Evolutionary conservation across 441 rosid genomes (phyloP).

Genomic region (Pelargonium citronellum): DNA sequence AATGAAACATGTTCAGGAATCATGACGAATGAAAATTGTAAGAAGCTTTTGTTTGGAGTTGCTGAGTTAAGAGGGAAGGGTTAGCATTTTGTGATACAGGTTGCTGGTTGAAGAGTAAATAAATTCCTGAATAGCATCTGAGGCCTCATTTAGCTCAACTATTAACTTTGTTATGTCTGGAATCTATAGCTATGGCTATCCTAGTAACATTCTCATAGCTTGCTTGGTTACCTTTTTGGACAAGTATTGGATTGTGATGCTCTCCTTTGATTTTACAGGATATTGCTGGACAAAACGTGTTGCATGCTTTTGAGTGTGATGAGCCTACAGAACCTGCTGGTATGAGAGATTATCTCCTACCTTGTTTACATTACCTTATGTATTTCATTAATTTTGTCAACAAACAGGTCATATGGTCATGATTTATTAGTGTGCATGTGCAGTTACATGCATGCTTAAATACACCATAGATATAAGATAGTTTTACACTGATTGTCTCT

Average conservation of each 20-base stretch:
- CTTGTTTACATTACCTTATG: slow-evolving; percentile 6
- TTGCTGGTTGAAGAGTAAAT: neutral
- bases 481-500: slow-evolving; percentile 11
- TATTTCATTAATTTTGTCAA: slow-evolving; percentile 11
- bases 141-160: neutral
- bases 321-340: slow-evolving; percentile 42
- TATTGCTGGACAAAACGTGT: slow-evolving; percentile 26
- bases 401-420: neutral
- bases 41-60: slow-evolving; percentile 7
- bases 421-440: neutral
- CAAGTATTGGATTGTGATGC: slow-evolving; percentile 10
- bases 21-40: neutral
- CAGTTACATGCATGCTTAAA: neutral
- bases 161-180: neutral
- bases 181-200: neutral
- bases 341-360: slow-evolving; percentile 29
- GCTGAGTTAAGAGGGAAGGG: neutral
- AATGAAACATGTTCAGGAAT: neutral
- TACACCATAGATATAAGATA: slow-evolving; percentile 2
- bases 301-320: slow-evolving; percentile 56
- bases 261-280: slow-evolving; percentile 30
- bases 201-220: neutral
- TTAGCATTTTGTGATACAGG: neutral
- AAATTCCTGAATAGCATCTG: neutral
- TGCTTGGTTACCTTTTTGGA: slow-evolving; percentile 9